Percentiles rank a stretch among this genome's conserved stretches.
Evolutionary conservation across 331 rosid species (phyloP).

Genomic region (Pyrus hybrid): DNA sequence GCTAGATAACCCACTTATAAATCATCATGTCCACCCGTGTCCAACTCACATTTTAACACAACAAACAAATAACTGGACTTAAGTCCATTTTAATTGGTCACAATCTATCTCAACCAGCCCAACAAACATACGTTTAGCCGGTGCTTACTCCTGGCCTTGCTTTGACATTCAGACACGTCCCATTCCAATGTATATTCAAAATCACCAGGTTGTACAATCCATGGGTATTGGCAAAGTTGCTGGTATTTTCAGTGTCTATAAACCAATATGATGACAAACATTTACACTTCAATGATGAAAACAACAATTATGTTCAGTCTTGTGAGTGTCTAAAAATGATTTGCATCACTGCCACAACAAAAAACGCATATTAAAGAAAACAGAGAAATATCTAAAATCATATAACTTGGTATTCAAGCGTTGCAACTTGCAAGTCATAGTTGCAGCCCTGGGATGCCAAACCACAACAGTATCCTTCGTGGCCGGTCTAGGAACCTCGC

Average conservation of each 20-base stretch:
- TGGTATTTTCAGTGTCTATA: no score
- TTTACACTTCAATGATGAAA: slow-evolving; percentile 1
- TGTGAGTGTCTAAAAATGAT: not conserved
- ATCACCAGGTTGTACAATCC: slow-evolving; percentile 28
- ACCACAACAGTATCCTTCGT: slow-evolving; percentile 81
- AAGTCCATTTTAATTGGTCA: no score
- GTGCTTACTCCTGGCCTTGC: slow-evolving; percentile 2
- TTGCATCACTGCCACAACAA: not conserved
- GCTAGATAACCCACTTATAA: no score
- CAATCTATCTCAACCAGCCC: no score
- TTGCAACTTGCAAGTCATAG: slow-evolving; percentile 1
- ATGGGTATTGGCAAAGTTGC: slow-evolving; percentile 1
- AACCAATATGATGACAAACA: not conserved
- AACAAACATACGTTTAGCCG: not conserved
- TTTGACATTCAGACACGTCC: slow-evolving; percentile 17
- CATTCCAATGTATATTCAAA: slow-evolving; percentile 39
- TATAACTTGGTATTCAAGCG: not conserved
- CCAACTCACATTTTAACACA: no score
- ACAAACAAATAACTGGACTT: no score
- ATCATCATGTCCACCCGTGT: no score
- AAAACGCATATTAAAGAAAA: not conserved
- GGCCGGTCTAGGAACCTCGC: slow-evolving; percentile 95
- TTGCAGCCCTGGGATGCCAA: slow-evolving; percentile 26
- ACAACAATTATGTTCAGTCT: not conserved
- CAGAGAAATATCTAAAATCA: not conserved